phyloP scores from a whole-genome alignment of 2,329 filamentous ascomycete species.

The Monosporascus sp. region DNA sequence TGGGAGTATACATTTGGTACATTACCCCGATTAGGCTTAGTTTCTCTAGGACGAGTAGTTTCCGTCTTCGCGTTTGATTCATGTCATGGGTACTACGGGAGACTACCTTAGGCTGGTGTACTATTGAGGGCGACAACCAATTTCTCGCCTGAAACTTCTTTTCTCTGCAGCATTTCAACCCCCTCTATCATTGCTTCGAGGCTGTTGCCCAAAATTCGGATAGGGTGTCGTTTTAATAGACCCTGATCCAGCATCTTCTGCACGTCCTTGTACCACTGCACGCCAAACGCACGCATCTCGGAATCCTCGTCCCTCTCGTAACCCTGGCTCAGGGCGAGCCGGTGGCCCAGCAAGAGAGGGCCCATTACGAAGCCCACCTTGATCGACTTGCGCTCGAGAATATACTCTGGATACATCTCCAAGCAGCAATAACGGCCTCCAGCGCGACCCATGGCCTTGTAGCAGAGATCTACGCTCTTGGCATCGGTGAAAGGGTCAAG shows the following conservation, averaged over 20 bases:
- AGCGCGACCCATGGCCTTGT: constrained; percentile 26
- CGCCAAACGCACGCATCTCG: constrained; percentile 1
- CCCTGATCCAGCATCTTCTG: constrained; percentile 6
- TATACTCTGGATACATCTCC: constrained; percentile 5
- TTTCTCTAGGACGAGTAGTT: too few species aligned
- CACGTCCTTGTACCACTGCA: constrained; percentile 2
- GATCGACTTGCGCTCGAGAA: constrained; percentile 3
- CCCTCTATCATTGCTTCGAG: constrained; percentile 5
- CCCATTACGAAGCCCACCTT: constrained; percentile 8
- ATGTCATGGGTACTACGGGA: too few species aligned
- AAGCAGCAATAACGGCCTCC: constrained; percentile 21
- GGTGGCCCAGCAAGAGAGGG: constrained; percentile 3
- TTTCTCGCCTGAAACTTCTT: constrained; percentile 9
- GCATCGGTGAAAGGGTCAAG: constrained; percentile 32
- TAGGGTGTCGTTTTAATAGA: constrained; percentile 5
- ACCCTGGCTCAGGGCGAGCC: constrained; percentile 1
- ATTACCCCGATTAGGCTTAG: too few species aligned
- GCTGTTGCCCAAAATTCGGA: constrained; percentile 1
- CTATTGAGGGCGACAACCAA: constrained; percentile 8
- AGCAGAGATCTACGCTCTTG: constrained; percentile 27
- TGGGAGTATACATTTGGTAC: too few species aligned
- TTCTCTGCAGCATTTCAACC: constrained; percentile 3
- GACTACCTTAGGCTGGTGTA: too few species aligned
- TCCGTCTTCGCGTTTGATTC: too few species aligned
- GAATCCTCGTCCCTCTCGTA: constrained; percentile 6